Conservation (phyloP, 768 basidiomycete species). For the Tricholoma saponaceum region DNA sequence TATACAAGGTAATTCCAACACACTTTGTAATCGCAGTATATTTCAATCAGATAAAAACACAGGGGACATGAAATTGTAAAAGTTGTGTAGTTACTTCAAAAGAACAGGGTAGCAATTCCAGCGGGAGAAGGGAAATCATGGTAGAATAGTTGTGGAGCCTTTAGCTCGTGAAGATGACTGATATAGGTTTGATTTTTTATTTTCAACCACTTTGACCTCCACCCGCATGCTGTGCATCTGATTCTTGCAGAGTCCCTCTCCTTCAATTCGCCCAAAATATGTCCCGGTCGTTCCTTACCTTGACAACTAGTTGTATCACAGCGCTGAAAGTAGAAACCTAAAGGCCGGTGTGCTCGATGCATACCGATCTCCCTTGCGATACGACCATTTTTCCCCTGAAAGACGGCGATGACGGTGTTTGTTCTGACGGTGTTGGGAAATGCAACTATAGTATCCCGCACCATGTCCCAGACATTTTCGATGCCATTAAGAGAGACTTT, state of each 20-base stretch:
- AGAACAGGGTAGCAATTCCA: background rate
- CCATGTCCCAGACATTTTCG: background rate
- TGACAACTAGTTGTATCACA: background rate
- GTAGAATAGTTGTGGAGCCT: background rate
- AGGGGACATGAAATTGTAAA: no score
- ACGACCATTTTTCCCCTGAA: background rate
- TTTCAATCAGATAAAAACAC: no score
- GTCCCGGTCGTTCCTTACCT: background rate
- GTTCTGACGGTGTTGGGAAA: background rate
- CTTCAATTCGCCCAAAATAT: no score
- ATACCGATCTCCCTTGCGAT: background rate
- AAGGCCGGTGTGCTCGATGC: background rate
- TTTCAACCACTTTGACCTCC: background rate
- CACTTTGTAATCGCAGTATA: no score
- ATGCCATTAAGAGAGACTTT: background rate
- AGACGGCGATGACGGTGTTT: background rate
- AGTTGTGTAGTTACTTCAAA: background rate
- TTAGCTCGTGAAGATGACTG: background rate
- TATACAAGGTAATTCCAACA: no score
- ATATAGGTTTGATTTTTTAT: background rate
- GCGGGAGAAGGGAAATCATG: background rate
- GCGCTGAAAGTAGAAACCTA: background rate
- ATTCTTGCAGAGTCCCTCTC: background rate
- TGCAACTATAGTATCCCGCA: background rate
- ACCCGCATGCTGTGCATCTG: background rate